These are phyloP conservation scores for Monosporozyma unispora DNA, from an alignment of 805 yeast species.

Conservation along the genomic window DNA sequence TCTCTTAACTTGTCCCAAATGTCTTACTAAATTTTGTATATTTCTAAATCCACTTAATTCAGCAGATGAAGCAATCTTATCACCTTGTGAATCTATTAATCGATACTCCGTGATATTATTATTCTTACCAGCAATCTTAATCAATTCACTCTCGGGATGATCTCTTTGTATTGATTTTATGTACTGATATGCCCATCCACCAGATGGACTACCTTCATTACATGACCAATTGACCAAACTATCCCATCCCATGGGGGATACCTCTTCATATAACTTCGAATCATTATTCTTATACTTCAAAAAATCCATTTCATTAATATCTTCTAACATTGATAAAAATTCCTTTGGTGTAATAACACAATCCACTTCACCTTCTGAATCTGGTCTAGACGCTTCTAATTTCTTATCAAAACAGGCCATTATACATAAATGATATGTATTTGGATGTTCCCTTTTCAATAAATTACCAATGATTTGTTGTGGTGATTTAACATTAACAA, in stretches of 20 bases:
- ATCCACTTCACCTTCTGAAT: slow-evolving; percentile 66
- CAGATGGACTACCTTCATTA: slow-evolving; percentile 74
- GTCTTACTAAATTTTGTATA: slow-evolving; percentile 87
- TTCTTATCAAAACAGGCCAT: slow-evolving; percentile 99
- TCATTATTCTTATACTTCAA: slow-evolving; percentile 10
- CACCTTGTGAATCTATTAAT: slow-evolving; percentile 34
- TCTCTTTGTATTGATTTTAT: slow-evolving; percentile 31
- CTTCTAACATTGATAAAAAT: slow-evolving; percentile 56
- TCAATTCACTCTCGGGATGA: slow-evolving; percentile 26
- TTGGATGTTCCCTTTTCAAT: slow-evolving; percentile 40
- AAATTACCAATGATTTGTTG: slow-evolving; percentile 87
- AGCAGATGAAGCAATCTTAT: slow-evolving; percentile 46
- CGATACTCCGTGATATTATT: slow-evolving; percentile 65
- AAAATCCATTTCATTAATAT: slow-evolving; percentile 35
- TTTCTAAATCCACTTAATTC: slow-evolving; percentile 87
- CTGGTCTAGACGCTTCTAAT: slow-evolving; percentile 85
- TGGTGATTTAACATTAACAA: slow-evolving; percentile 76
- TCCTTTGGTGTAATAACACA: slow-evolving; percentile 92
- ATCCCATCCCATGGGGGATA: slow-evolving; percentile 24
- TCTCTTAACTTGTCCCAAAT: slow-evolving; percentile 35
- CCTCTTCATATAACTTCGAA: slow-evolving; percentile 3
- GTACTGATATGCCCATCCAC: slow-evolving; percentile 79
- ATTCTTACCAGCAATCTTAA: slow-evolving; percentile 56
- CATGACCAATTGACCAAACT: slow-evolving; percentile 57
- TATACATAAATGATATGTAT: slow-evolving; percentile 68